Base-by-base conservation (phyloP, 306 rosid genomes). In the Mucuna pruriens region DNA sequence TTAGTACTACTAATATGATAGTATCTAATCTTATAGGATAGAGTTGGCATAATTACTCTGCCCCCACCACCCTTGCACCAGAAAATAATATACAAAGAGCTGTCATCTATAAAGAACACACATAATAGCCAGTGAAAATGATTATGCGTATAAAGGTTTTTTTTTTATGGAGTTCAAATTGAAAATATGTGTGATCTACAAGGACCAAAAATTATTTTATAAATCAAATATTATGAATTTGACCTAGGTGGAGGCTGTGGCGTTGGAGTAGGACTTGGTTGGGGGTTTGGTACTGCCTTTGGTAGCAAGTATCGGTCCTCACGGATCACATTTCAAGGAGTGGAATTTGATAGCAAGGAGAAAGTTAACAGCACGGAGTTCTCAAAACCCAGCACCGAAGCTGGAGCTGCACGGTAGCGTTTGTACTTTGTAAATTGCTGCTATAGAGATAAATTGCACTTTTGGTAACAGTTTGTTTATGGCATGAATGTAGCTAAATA, bases 181-280 rank as follows among this genome's bases (percentile, higher is more conserved):
- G 4, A 16, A 39, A 46, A 49, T 5, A 8, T 48, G 8, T 51
- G 34, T 51, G 6, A 38, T 65, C 31, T 65, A 13, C 22, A 38
- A 66, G 55, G 44, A 38, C 46, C 13, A 29, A 52, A 11, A 25
- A 9, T 8, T 39, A 22, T 52, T 25, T 52, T 20, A 42, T 29
- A 2, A 66, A 40, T 20, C 10, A 63, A 62, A 1, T 61, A 22
- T 61, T 42, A 40, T 82, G 65, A 55, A 48, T 67, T 29, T 33
- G 33, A 52, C 1, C 29, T 40, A 95, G 98, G 99, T 75, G 99
- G 99, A 83, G 99, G 98, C 73, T 95, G 99, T 87, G 98, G 99
- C 68, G 83, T 95, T 65, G 99, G 99, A 82, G 84, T 95, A 48
- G 99, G 99, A 85, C 98, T 95, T 76, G 99, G 98, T 79, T 95